These are phyloP conservation scores for Suaeda aralocaspica DNA, from an alignment of 148 eudicot genomes.

Conservation along the genomic window DNA sequence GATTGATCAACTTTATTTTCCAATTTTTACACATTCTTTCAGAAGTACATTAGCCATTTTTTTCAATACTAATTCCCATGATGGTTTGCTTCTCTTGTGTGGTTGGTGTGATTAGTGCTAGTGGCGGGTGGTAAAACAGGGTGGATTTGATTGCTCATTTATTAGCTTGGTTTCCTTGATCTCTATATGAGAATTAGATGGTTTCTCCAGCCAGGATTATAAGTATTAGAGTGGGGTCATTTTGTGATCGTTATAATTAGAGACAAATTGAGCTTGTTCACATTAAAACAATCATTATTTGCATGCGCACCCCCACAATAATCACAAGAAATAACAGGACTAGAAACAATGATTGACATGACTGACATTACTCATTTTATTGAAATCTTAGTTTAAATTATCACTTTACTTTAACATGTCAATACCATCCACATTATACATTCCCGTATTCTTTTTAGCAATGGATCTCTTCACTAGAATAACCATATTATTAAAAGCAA, in stretches of 20 bases:
- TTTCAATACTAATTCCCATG: slow-evolving; percentile 1
- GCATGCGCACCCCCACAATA: neutral
- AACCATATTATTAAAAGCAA: too few species aligned
- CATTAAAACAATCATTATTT: neutral
- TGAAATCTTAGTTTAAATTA: too few species aligned
- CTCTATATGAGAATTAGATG: too few species aligned
- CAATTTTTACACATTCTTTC: neutral
- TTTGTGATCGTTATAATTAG: neutral
- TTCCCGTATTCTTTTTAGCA: too few species aligned
- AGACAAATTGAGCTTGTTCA: slow-evolving; percentile 6
- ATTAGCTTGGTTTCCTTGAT: too few species aligned
- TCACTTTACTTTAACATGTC: too few species aligned
- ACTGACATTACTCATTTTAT: too few species aligned
- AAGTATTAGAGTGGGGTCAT: too few species aligned
- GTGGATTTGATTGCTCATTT: neutral
- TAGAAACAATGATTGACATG: neutral
- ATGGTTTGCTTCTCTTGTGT: neutral
- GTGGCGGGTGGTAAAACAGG: neutral
- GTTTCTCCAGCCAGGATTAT: too few species aligned
- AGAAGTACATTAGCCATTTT: neutral
- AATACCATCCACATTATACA: too few species aligned
- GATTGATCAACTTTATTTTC: neutral
- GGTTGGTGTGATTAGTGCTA: neutral
- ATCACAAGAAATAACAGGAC: neutral
- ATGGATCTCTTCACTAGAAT: too few species aligned